Conservation (phyloP, 2,329 filamentous ascomycete genomes). For the Pseudogymnoascus sp. region DNA sequence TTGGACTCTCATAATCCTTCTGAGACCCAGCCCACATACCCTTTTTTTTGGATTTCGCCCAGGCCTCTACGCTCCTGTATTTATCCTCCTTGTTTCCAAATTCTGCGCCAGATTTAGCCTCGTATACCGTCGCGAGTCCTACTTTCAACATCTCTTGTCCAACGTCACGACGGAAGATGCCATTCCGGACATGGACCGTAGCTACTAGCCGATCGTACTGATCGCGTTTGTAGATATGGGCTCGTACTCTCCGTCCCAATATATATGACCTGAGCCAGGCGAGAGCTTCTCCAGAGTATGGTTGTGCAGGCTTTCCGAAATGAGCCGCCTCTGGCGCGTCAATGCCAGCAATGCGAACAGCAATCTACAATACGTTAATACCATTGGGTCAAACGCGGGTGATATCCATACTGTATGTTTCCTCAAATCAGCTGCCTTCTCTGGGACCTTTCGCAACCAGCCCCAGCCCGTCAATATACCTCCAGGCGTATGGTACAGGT, state of each 20-base stretch:
- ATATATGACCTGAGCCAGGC: conserved; percentile 72
- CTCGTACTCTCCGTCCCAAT: conserved; percentile 65
- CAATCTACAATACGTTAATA: conserved; percentile 50
- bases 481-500: conserved; percentile 91
- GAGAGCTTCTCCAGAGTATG: conserved; percentile 72
- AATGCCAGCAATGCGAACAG: conserved; percentile 81
- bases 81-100: conserved; percentile 65
- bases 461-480: conserved; percentile 83
- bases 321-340: conserved; percentile 91
- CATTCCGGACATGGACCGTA: conserved; percentile 67
- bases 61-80: conserved; percentile 60
- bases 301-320: conserved; percentile 83
- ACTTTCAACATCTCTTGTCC: conserved; percentile 81
- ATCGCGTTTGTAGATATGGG: conserved; percentile 75
- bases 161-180: conserved; percentile 65
- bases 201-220: conserved; percentile 90
- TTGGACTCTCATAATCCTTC: conserved; percentile 68
- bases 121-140: conserved; percentile 85
- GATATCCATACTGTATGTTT: conserved; percentile 61
- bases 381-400: background rate
- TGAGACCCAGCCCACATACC: conserved; percentile 70
- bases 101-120: conserved; percentile 82
- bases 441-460: conserved; percentile 73
- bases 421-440: conserved; percentile 59
- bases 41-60: conserved; percentile 55